Base-by-base conservation (phyloP, 2,329 filamentous ascomycete species). In the Fusarium tjaetaba region DNA sequence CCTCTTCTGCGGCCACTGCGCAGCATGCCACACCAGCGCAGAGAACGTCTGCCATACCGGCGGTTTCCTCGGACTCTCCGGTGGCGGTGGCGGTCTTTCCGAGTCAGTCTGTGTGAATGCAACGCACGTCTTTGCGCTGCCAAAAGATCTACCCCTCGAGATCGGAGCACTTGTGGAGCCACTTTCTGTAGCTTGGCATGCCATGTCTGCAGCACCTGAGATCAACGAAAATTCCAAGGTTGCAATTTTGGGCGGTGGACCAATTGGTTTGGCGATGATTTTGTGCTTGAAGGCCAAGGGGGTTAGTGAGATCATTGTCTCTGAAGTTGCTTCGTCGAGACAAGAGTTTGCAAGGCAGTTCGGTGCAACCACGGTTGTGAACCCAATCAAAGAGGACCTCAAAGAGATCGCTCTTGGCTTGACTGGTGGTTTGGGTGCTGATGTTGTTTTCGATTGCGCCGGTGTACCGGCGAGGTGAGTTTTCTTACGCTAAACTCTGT, bases 371-470 rank as follows among this genome's bases (percentile, higher is more conserved):
- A 79, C 80, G 18, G 81, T 84, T 4, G 85, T 85, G 57, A 76
- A 85, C 4, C 82, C 84, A 1, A 76, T 80, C 5, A 59, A 80
- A 3, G 84, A 88, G 48, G 84, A 89, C 68, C 78, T 90, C 1
- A 84, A 86, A 3, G 78, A 83, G 14, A 80, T 80, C 3, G 83
- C 85, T 2, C 82, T 83, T 52, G 82, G 86, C 26, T 75, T 91
- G 42, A 89, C 85, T 11, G 83, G 83, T 6, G 81, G 83, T 0
- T 80, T 82, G 4, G 90, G 90, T 0, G 88, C 87, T 4, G 87
- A 91, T 74, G 83, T 91, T 4, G 87, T 88, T 0, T 90, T 91
- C 70, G 90, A 92, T 70, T 89, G 89, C 38, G 89, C 90, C 0
- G 90, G 90, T 11, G 88, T 91, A 26, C 77, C 77, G 0, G 76